A percentile compares a stretch with the other conserved stretches of the same genome.
These are phyloP conservation scores for Pseudocercospora cruenta DNA, from an alignment of 2,329 filamentous ascomycete species.

Conservation along the genomic window DNA sequence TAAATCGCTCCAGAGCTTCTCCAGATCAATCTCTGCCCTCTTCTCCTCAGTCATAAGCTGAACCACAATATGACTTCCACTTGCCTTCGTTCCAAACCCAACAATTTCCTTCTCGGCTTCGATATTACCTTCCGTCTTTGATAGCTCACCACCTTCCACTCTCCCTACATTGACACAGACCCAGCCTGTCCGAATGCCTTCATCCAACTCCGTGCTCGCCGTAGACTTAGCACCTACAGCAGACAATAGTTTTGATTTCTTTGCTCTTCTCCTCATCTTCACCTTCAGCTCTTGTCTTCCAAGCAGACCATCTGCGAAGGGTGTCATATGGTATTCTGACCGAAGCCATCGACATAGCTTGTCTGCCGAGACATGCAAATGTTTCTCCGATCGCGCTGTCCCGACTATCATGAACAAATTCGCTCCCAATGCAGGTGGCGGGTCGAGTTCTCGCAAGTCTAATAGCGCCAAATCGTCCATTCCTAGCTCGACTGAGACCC, in stretches of 20 bases:
- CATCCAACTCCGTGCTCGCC: constrained; percentile 67
- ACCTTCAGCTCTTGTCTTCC: constrained; percentile 90
- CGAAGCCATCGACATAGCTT: constrained; percentile 86
- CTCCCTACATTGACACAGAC: constrained; percentile 88
- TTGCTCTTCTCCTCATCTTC: constrained; percentile 77
- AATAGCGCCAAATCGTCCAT: constrained; percentile 79
- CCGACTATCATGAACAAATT: constrained; percentile 92
- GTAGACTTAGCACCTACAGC: constrained; percentile 63
- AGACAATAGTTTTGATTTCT: constrained; percentile 78
- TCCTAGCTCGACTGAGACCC: constrained; percentile 81
- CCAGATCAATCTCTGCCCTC: constrained; percentile 67
- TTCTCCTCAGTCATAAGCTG: constrained; percentile 75
- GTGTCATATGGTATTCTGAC: constrained; percentile 69
- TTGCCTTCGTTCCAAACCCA: constrained; percentile 70
- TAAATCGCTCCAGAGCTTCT: constrained; percentile 60
- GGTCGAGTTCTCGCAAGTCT: constrained; percentile 82
- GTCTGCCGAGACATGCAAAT: constrained; percentile 88
- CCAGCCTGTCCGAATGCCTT: constrained; percentile 92
- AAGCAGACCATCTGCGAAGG: constrained; percentile 83
- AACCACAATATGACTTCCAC: constrained; percentile 66
- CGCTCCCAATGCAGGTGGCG: constrained; percentile 81
- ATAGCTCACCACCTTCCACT: constrained; percentile 69
- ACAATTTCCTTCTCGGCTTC: constrained; percentile 62
- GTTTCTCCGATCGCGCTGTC: constrained; percentile 87
- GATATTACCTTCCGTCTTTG: constrained; percentile 44